Percentiles rank a stretch among this genome's conserved stretches.
These are phyloP conservation scores for Microbotryomycetes sp. DNA, from an alignment of 1,284 basidiomycete species.

Conservation along the genomic window DNA sequence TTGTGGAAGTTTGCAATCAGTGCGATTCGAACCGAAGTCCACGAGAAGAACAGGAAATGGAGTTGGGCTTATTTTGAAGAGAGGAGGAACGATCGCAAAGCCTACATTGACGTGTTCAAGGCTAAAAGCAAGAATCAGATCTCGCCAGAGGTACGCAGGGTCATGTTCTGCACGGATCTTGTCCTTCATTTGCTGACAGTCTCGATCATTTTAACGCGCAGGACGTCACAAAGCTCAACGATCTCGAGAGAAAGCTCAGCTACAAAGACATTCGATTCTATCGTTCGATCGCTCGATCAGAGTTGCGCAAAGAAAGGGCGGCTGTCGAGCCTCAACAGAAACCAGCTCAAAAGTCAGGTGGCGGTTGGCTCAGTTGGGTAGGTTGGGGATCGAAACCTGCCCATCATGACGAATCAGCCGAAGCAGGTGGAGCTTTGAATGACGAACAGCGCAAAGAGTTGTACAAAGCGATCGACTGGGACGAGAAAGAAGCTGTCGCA, in stretches of 20 bases:
- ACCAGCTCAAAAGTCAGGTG: constrained; percentile 41
- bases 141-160: constrained; percentile 47
- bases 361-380: constrained; percentile 78
- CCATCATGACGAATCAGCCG: constrained; percentile 38
- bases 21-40: constrained; percentile 79
- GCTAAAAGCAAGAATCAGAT: constrained; percentile 55
- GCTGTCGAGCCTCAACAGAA: constrained; percentile 55
- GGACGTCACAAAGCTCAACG: constrained; percentile 59
- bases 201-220: constrained; percentile 39
- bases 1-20: constrained; percentile 73
- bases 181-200: not conserved
- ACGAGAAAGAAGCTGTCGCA: constrained; percentile 67
- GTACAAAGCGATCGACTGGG: constrained; percentile 90
- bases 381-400: constrained; percentile 35
- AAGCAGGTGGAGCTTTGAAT: constrained; percentile 63
- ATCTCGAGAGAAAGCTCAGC: constrained; percentile 71
- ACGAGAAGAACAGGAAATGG: constrained; percentile 78
- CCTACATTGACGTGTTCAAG: constrained; percentile 83
- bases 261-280: constrained; percentile 99
- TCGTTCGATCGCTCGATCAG: constrained; percentile 86
- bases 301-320: constrained; percentile 73
- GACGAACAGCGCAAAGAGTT: constrained; percentile 89
- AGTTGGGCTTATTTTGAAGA: constrained; percentile 87
- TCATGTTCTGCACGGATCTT: not conserved
- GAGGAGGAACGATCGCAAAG: constrained; percentile 73